Base-by-base conservation (phyloP, 1,139 yeast species). In the Scheffersomyces titani region DNA sequence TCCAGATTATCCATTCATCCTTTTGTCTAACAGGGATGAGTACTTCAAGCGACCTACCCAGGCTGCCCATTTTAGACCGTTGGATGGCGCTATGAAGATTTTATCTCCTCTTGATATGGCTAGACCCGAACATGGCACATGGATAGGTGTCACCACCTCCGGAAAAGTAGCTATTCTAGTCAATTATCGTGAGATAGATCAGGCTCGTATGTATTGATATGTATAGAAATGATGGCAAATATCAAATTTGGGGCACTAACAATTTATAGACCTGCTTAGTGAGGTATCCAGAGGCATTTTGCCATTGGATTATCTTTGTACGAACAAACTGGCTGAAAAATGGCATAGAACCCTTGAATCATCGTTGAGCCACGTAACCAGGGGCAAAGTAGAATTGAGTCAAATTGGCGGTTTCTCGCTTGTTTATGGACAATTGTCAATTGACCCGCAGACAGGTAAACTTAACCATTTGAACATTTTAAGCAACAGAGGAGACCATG, bases 21-120 rank as follows among this genome's bases (percentile, higher is more conserved):
- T 92, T 5, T 75, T 91, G 13, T 90, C 97, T 9, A 94, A 94
- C 68, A 72, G 98, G 53, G 99, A 94, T 68, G 98, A 94, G 70
- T 90, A 76, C 65, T 86, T 89, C 66, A 81, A 78, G 52, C 75
- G 98, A 52, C 88, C 90, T 3, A 93, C 98, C 0, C 80, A 82
- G 58, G 70, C 71, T 18, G 96, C 96, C 0, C 73, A 79, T n/a
- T 78, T 82, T 66, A 76, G 85, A 57, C 67, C 68, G 6, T 55
- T 71, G 19, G 76, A 78, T 16, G 67, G 71, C 49, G 67, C 67
- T 13, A 58, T 60, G 22, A 66, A 73, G 46, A 73, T 90, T 2
- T 69, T 92, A 13, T 83, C 90, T 5, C 98, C 98, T 0, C 74
- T 81, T 46, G 99, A 94, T 70, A 69, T 89, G 63, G 92, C 88